Base-by-base conservation (phyloP, 805 yeast species). In the Candida morakotiae region DNA sequence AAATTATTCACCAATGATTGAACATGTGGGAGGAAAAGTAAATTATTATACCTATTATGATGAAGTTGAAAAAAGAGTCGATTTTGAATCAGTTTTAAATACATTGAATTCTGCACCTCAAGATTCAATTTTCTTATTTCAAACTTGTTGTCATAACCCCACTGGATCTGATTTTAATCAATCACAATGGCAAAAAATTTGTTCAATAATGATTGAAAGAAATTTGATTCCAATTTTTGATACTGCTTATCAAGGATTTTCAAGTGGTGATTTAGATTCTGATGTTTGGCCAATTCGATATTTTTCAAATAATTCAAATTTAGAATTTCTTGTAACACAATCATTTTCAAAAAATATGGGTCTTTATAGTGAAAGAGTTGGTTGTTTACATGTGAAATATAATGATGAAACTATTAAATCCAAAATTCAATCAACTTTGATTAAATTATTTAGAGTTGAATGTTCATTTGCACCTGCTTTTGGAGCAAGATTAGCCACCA, bases 181-280 rank as follows among this genome's bases (percentile, higher is more conserved):
- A 31, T 62, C 58, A 7, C 69, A 67, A 44, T 67, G 73, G 73
- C 42, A 38, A 28, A 41, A 49, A 37, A 56, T 67, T 20, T 51
- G 54, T 14, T 47, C 42, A 18, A 38, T 60, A 26, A 31, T 62
- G 24, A 52, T 58, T 38, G 31, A 38, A 20, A 51, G 51, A 21
- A 43, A 54, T 15, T 43, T 63, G 34, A 52, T 60, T 34, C 56
- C 61, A 2, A 39, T 66, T 24, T 57, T 67, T 35, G 73, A 67
- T 51, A 59, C 55, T 31, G 71, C 73, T 2, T 67, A 67, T 54
- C 69, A 62, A 45, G 73, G 73, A 1, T 64, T 65, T 42, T 53
- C 67, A 21, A 48, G 58, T 22, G 73, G 98, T 35, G 77, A 83
- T 49, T 71, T 84, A 47, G 82, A 75, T 43, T 71, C 73, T 43